Conservation (phyloP, 1,139 yeast genomes). For the Scheffersomyces insectosa region DNA sequence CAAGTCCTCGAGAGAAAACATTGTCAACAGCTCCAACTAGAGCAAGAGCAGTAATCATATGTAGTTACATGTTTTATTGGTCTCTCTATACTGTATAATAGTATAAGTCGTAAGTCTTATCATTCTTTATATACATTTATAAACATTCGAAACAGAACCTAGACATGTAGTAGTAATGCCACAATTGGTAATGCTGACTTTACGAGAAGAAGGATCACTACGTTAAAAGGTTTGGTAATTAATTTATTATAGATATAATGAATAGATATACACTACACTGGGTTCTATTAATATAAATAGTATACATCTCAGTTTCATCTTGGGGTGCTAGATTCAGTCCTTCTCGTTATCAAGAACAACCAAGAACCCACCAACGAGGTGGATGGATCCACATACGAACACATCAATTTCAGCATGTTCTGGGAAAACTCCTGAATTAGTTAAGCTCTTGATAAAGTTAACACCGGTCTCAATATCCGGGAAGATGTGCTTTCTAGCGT, state of each 20-base stretch:
- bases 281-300: no score
- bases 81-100: no score
- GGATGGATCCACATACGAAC: conserved; percentile 91
- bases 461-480: conserved; percentile 78
- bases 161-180: no score
- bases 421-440: conserved; percentile 17
- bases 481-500: conserved; percentile 52
- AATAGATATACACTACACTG: no score
- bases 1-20: conserved; percentile 45
- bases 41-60: conserved; percentile 13
- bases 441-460: conserved; percentile 49
- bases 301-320: no score
- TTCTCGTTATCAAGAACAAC: conserved; percentile 69
- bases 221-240: no score
- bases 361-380: conserved; percentile 89
- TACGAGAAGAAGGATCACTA: no score
- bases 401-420: conserved; percentile 55
- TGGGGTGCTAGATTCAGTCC: conserved; percentile 12
- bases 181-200: no score
- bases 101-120: no score
- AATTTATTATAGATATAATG: no score
- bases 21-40: conserved; percentile 25
- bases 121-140: no score
- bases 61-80: neutral
- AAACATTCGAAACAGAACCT: no score